phyloP scores from a whole-genome alignment of 148 eudicot genomes.

The Diospyros kaki region DNA sequence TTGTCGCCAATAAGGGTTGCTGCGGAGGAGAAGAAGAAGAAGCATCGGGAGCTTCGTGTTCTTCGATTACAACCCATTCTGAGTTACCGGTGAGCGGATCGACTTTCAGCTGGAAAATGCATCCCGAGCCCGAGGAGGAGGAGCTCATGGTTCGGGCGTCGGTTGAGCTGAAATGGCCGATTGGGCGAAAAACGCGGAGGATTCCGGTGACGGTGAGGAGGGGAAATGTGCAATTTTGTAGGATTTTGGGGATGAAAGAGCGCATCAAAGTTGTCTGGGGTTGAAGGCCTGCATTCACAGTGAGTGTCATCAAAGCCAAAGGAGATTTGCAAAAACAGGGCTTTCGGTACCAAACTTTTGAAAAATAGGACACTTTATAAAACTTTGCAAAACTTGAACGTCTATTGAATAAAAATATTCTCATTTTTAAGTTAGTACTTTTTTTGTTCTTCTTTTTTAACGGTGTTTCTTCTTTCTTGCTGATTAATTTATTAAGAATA shows the following conservation, averaged over 20 bases:
- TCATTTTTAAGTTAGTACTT: too few relatives aligned
- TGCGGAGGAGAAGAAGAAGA: background rate
- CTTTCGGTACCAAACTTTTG: too few relatives aligned
- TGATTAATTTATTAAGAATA: too few relatives aligned
- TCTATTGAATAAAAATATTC: too few relatives aligned
- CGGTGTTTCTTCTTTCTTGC: too few relatives aligned
- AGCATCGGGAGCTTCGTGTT: constrained; percentile 27
- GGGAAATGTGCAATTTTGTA: constrained; percentile 8
- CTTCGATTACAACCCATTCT: constrained; percentile 74
- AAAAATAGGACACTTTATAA: too few relatives aligned
- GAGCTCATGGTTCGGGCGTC: constrained; percentile 14
- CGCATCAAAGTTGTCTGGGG: constrained; percentile 4
- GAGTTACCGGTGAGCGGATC: constrained; percentile 77
- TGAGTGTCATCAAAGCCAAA: too few relatives aligned
- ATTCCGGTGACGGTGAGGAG: background rate
- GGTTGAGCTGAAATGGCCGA: constrained; percentile 12
- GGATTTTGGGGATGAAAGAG: constrained; percentile 24
- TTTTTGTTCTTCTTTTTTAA: too few relatives aligned
- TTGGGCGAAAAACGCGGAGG: background rate
- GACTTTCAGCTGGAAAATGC: constrained; percentile 67
- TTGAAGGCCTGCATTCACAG: constrained; percentile 1
- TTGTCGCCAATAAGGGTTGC: constrained; percentile 44
- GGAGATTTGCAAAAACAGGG: too few relatives aligned
- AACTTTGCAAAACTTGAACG: too few relatives aligned
- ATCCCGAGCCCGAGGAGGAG: constrained; percentile 27